Conservation (phyloP, 768 basidiomycete genomes). For the Macrocybe gigantea region DNA sequence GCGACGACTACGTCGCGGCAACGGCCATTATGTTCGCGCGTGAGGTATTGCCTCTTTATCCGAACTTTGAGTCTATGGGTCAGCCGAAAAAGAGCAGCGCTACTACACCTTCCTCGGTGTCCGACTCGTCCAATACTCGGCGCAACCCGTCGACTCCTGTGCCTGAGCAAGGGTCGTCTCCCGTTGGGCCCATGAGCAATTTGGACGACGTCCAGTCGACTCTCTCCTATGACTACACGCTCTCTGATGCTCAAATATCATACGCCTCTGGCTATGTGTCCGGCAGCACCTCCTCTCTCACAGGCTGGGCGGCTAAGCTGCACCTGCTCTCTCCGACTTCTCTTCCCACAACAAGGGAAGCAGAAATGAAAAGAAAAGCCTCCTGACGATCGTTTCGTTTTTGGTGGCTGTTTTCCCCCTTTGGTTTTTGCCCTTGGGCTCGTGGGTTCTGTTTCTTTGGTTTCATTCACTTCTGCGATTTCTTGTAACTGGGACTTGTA, state of each 20-base stretch:
- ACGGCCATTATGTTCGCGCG: conserved; percentile 25
- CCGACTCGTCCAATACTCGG: neutral
- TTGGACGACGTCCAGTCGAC: neutral
- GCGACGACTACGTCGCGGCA: conserved; percentile 27
- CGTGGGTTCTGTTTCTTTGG: neutral
- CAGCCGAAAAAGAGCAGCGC: conserved; percentile 6
- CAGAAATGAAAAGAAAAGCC: too few relatives aligned
- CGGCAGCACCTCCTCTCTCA: conserved; percentile 33
- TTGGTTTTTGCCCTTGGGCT: neutral
- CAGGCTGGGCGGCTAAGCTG: conserved; percentile 42
- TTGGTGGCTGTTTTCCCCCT: neutral
- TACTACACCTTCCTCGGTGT: too few relatives aligned
- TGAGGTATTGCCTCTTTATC: conserved; percentile 29
- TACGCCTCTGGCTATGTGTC: conserved; percentile 19
- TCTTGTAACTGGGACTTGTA: conserved; percentile 1
- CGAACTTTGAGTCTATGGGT: conserved; percentile 18
- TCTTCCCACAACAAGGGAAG: neutral
- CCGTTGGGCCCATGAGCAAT: neutral
- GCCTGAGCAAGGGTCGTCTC: neutral
- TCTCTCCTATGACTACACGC: conserved; percentile 3
- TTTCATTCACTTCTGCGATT: neutral
- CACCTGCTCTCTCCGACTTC: conserved; percentile 7
- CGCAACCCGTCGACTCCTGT: neutral
- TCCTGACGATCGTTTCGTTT: too few relatives aligned
- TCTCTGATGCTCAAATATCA: conserved; percentile 7